Evolutionary conservation across 1,139 yeast genomes (phyloP).

Genomic region (Insectozyma bohioensis): DNA sequence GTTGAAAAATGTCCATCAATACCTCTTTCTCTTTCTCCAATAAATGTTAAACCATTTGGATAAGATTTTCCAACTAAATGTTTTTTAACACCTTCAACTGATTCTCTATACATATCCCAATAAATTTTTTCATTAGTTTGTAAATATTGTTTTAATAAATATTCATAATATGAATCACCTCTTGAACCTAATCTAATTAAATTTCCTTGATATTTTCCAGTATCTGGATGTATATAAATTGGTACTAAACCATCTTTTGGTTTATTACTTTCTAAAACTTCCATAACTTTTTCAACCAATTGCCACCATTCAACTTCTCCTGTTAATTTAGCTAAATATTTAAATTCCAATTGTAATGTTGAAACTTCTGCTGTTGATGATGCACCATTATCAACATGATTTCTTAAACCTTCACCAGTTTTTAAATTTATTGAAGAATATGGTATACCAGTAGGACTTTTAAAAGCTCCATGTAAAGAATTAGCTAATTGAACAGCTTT

Average conservation of each 20-base stretch:
- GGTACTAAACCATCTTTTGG: constrained; percentile 83
- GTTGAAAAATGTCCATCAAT: constrained; percentile 56
- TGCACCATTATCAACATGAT: constrained; percentile 63
- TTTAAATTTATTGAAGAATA: constrained; percentile 74
- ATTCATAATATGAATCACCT: constrained; percentile 93
- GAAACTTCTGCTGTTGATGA: constrained; percentile 90
- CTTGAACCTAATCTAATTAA: constrained; percentile 82
- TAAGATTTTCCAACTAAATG: constrained; percentile 60
- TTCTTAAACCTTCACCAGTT: constrained; percentile 58
- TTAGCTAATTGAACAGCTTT: constrained; percentile 77
- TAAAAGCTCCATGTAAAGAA: constrained; percentile 66
- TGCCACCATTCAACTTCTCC: constrained; percentile 82
- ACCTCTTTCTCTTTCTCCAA: constrained; percentile 81
- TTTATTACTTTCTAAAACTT: constrained; percentile 52
- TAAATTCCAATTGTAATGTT: constrained; percentile 85
- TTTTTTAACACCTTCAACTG: constrained; percentile 68
- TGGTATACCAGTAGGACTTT: constrained; percentile 67
- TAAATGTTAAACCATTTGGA: constrained; percentile 64
- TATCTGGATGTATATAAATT: constrained; percentile 71
- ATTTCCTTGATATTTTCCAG: constrained; percentile 65
- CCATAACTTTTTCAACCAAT: constrained; percentile 70
- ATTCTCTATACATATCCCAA: constrained; percentile 72
- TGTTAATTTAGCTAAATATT: constrained; percentile 75
- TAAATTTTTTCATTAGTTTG: constrained; percentile 73
- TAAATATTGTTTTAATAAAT: constrained; percentile 79